Base-by-base conservation (phyloP, 495 filamentous ascomycete genomes). In the Chaetomidium leptoderma region DNA sequence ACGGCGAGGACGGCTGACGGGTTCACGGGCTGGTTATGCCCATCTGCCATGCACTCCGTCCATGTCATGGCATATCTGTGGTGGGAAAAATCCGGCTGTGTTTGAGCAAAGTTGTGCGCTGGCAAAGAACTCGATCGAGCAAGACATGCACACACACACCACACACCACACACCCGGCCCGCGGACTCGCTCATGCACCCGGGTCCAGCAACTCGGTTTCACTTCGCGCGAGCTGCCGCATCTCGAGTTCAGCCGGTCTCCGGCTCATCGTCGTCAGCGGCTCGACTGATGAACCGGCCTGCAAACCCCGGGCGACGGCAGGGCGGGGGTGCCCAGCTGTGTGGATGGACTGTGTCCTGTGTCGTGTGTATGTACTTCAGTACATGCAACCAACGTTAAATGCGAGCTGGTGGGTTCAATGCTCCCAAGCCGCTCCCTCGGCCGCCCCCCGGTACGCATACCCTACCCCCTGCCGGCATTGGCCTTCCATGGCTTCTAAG, bases 151-250 rank as follows among this genome's bases (percentile, higher is more conserved):
- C n/a, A n/a, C n/a, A n/a, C n/a, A 39, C 9, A 6, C 17, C 17
- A 44, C 39, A 65, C 21, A 51, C 46, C 58, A 24, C 39, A 19
- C 55, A 57, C 55, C 57, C 59, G 63, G 48, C 48, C 57, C 56
- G 48, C 33, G 14, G 13, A n/a, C 36, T 42, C 36, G 4, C 36
- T 49, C 46, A 37, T 57, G 49, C 61, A 57, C 57, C 9, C 58
- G 55, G 64, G 61, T 62, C 61, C 63, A 66, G 60, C 53, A 43
- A 40, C 63, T 61, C 45, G 63, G 67, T 70, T 70, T 70, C 67
- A 68, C 59, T 46, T 51, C 27, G 11, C 53, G 23, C 21, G 44
- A 27, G 30, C 36, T 62, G 63, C 57, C 36, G 46, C n/a, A 37
- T 52, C 55, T 60, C 59, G 58, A 63, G 57, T 63, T 65, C 63